Percentiles rank a stretch among this genome's conserved stretches.
phyloP scores from a whole-genome alignment of 129 eudicot species.

The Flaveria robusta region DNA sequence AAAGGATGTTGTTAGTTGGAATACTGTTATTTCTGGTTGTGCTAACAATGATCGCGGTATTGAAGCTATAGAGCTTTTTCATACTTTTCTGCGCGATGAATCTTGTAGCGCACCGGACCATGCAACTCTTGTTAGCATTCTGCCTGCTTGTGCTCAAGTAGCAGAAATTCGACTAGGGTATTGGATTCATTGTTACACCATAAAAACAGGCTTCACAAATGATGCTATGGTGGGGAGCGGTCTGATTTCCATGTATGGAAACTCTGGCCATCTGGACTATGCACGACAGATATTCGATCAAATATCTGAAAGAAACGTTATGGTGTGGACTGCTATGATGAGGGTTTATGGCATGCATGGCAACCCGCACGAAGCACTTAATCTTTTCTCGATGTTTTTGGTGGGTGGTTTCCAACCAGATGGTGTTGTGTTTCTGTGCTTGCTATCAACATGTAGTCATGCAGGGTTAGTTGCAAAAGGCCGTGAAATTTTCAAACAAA shows the following conservation, averaged over 20 bases:
- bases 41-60: slow-evolving; percentile 28
- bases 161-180: slow-evolving; percentile 47
- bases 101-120: slow-evolving; percentile 30
- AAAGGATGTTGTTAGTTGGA: slow-evolving; percentile 57
- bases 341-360: slow-evolving; percentile 59
- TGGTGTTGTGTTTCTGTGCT: slow-evolving; percentile 40
- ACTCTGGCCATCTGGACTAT: slow-evolving; percentile 45
- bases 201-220: slow-evolving; percentile 34
- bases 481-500: slow-evolving; percentile 38
- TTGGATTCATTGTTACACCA: slow-evolving; percentile 46
- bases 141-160: slow-evolving; percentile 59
- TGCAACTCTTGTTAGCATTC: slow-evolving; percentile 48
- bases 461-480: slow-evolving; percentile 48
- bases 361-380: slow-evolving; percentile 38
- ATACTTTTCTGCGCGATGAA: slow-evolving; percentile 21
- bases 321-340: slow-evolving; percentile 55
- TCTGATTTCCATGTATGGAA: slow-evolving; percentile 51
- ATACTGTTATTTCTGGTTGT: slow-evolving; percentile 41
- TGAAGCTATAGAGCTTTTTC: slow-evolving; percentile 49
- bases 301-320: slow-evolving; percentile 36
- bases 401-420: slow-evolving; percentile 43
- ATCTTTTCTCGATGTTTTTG: slow-evolving; percentile 38
- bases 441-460: slow-evolving; percentile 56
- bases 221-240: slow-evolving; percentile 49
- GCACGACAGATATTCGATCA: slow-evolving; percentile 39